Percentiles rank a stretch among this genome's conserved stretches.
Evolutionary conservation across 164 flowering plant species (phyloP).

Genomic region (Tetracentron sinense): DNA sequence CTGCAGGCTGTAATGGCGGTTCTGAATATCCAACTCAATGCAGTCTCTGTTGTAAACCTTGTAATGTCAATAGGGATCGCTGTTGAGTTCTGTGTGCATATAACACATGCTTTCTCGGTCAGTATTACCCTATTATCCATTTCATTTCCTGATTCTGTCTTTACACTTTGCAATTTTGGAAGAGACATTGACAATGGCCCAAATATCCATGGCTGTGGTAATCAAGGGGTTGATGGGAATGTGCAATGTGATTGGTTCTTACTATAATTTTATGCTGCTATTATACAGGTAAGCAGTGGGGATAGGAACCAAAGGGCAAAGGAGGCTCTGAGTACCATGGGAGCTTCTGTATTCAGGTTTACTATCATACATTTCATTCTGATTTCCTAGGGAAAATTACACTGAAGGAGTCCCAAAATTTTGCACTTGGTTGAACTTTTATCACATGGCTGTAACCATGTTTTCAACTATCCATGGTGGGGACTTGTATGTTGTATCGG

Average conservation of each 20-base stretch:
- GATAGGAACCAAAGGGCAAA: slow-evolving; percentile 66
- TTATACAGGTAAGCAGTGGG: slow-evolving; percentile 66
- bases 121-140: slow-evolving; percentile 24
- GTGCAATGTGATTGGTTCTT: background rate
- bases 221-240: background rate
- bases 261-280: background rate
- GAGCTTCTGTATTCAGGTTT: slow-evolving; percentile 98
- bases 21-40: slow-evolving; percentile 84
- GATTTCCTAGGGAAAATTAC: too few relatives aligned
- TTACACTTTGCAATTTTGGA: background rate
- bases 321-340: slow-evolving; percentile 90
- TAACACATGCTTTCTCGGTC: slow-evolving; percentile 91
- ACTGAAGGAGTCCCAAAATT: too few relatives aligned
- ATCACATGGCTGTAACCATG: too few relatives aligned
- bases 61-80: slow-evolving; percentile 95
- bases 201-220: background rate
- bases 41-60: slow-evolving; percentile 93
- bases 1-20: slow-evolving; percentile 97
- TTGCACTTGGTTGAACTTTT: too few relatives aligned
- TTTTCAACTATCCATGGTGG: too few relatives aligned
- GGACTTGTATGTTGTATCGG: too few relatives aligned
- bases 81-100: slow-evolving; percentile 96
- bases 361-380: background rate
- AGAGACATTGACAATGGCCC: background rate
- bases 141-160: background rate